phyloP scores from a whole-genome alignment of 345 rosid genomes.

The Populus ilicifolia region DNA sequence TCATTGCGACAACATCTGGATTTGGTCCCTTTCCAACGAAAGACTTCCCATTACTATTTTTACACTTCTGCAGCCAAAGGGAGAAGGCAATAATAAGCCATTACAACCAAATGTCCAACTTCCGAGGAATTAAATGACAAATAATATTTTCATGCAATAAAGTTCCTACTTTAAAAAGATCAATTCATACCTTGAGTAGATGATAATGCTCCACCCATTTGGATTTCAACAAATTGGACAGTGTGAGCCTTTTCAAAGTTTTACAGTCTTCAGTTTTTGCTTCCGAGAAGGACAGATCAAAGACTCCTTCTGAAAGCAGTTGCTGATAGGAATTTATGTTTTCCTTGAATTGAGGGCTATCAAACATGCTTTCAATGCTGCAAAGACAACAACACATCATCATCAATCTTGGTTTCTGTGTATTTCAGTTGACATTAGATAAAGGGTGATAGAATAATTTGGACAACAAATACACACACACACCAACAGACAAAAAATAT shows the following conservation, averaged over 20 bases:
- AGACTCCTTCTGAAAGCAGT: conserved; percentile 75
- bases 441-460: background rate
- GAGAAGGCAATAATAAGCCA: conserved; percentile 19
- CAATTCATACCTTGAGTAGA: conserved; percentile 52
- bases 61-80: conserved; percentile 46
- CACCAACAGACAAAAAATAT: background rate
- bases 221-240: conserved; percentile 49
- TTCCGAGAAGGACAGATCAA: conserved; percentile 54
- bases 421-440: background rate
- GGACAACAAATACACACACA: background rate
- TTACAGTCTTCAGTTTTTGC: conserved; percentile 56
- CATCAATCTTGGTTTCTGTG: background rate
- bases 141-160: background rate
- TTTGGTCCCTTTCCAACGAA: conserved; percentile 36
- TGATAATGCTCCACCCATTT: conserved; percentile 63
- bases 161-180: conserved; percentile 6
- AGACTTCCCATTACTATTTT: conserved; percentile 30
- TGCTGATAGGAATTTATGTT: conserved; percentile 62
- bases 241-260: conserved; percentile 56
- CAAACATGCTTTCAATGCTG: conserved; percentile 77
- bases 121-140: conserved; percentile 6
- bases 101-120: conserved; percentile 1
- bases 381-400: conserved; percentile 28
- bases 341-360: conserved; percentile 80
- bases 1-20: conserved; percentile 29